phyloP scores from a whole-genome alignment of 345 rosid species.

The Conringia planisiliqua region DNA sequence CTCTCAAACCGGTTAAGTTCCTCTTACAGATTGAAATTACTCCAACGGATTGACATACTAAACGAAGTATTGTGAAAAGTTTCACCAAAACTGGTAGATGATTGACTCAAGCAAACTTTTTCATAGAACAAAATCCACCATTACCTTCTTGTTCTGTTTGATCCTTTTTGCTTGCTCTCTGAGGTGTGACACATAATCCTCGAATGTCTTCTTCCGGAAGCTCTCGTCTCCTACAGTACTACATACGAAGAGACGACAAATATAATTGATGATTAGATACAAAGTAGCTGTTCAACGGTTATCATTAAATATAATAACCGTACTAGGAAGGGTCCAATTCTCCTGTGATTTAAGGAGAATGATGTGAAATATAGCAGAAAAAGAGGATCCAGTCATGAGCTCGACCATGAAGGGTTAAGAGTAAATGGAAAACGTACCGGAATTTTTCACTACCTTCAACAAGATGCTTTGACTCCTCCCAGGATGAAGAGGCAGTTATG shows the following conservation, averaged over 20 bases:
- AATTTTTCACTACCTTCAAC: constrained; percentile 72
- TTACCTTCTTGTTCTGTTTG: constrained; percentile 70
- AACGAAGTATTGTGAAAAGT: not conserved
- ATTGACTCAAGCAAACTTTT: not conserved
- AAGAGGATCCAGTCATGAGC: not conserved
- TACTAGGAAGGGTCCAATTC: not conserved
- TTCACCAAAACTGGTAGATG: constrained; percentile 13
- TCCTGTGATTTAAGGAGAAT: not conserved
- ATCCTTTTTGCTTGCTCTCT: constrained; percentile 62
- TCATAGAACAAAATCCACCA: not conserved
- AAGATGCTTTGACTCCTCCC: constrained; percentile 71
- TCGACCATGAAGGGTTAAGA: not conserved
- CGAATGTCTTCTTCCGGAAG: constrained; percentile 60
- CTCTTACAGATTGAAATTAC: not conserved
- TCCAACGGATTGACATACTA: not conserved
- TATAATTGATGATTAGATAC: not conserved
- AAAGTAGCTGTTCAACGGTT: not conserved
- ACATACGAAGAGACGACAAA: constrained; percentile 20
- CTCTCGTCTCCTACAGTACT: constrained; percentile 76
- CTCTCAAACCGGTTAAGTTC: not conserved
- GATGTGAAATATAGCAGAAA: constrained; percentile 10
- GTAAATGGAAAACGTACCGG: constrained; percentile 50
- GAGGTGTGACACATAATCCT: constrained; percentile 59
- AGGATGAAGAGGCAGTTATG: constrained; percentile 67
- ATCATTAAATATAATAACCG: constrained; percentile 7